phyloP scores from a whole-genome alignment of 108 stramenopile species.

The Nitzschia sp. region DNA sequence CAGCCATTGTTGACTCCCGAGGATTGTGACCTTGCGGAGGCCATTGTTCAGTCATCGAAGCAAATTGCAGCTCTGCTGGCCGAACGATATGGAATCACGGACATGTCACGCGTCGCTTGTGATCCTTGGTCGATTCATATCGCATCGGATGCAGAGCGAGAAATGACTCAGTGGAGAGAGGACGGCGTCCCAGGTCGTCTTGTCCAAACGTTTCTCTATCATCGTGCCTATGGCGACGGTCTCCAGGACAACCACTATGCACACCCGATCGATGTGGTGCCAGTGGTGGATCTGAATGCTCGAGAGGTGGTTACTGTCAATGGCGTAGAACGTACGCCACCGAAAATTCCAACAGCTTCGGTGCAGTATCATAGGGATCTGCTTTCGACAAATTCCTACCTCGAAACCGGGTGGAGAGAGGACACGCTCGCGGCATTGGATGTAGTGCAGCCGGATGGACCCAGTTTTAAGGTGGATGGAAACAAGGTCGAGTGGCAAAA shows the following conservation, averaged over 20 bases:
- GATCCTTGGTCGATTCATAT: slow-evolving; percentile 76
- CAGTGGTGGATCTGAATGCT: slow-evolving; percentile 63
- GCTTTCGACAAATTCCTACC: slow-evolving; percentile 51
- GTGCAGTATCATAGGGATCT: slow-evolving; percentile 64
- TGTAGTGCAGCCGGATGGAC: slow-evolving; percentile 67
- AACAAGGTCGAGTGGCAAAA: slow-evolving; percentile 65
- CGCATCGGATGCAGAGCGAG: slow-evolving; percentile 33
- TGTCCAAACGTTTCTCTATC: slow-evolving; percentile 70
- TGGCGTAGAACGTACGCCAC: slow-evolving; percentile 45
- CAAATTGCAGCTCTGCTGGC: slow-evolving; percentile 33
- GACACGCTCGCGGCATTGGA: slow-evolving; percentile 44
- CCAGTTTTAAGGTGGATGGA: slow-evolving; percentile 55
- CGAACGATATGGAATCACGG: slow-evolving; percentile 53
- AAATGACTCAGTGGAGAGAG: slow-evolving; percentile 28
- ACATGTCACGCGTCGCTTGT: slow-evolving; percentile 44
- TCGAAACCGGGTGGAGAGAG: slow-evolving; percentile 34
- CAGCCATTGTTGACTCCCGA: slow-evolving; percentile 78
- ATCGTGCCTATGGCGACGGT: slow-evolving; percentile 43
- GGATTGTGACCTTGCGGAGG: slow-evolving; percentile 69
- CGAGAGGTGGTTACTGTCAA: slow-evolving; percentile 49
- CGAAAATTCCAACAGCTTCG: slow-evolving; percentile 35
- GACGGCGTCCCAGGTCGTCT: slow-evolving; percentile 39
- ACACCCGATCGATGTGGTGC: slow-evolving; percentile 74
- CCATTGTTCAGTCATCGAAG: slow-evolving; percentile 43
- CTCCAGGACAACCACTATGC: slow-evolving; percentile 73